Evolutionary conservation across 352 stramenopile species (phyloP).

Genomic region (Thalassiosira exigua): DNA sequence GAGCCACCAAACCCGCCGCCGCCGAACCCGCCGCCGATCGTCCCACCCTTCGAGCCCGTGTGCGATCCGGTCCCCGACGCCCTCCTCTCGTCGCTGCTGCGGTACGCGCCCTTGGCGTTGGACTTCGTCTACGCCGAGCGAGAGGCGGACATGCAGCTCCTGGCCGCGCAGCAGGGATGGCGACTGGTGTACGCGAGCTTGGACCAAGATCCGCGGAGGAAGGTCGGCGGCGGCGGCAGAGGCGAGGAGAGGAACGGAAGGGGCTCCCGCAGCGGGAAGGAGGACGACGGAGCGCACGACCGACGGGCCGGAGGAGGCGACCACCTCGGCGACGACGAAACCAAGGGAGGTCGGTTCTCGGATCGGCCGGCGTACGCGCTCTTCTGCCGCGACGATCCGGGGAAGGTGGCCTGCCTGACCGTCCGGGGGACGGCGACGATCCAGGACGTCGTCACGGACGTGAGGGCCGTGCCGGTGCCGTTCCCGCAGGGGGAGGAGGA

Average conservation of each 20-base stretch:
- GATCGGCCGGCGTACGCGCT: constrained; percentile 81
- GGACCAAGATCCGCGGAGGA: constrained; percentile 48
- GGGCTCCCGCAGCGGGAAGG: background rate
- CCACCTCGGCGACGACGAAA: constrained; percentile 19
- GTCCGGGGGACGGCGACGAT: constrained; percentile 87
- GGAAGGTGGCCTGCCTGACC: constrained; percentile 82
- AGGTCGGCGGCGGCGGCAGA: constrained; percentile 5
- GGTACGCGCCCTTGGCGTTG: constrained; percentile 83
- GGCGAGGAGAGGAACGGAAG: background rate
- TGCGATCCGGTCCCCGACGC: constrained; percentile 66
- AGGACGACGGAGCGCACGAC: background rate
- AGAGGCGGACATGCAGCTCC: constrained; percentile 86
- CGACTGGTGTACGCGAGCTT: constrained; percentile 79
- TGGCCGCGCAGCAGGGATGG: constrained; percentile 84
- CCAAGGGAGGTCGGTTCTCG: no score
- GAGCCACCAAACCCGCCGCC: background rate
- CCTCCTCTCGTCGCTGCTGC: constrained; percentile 67
- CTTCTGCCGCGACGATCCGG: constrained; percentile 74
- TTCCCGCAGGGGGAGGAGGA: constrained; percentile 69
- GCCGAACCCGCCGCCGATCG: background rate
- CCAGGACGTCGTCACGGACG: constrained; percentile 88
- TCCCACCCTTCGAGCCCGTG: constrained; percentile 62
- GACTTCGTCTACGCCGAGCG: constrained; percentile 86
- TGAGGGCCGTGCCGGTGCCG: constrained; percentile 82
- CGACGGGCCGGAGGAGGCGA: background rate